These are phyloP conservation scores for Penicillium sclerotiorum DNA, from an alignment of 2,329 filamentous ascomycete species.

Conservation along the genomic window DNA sequence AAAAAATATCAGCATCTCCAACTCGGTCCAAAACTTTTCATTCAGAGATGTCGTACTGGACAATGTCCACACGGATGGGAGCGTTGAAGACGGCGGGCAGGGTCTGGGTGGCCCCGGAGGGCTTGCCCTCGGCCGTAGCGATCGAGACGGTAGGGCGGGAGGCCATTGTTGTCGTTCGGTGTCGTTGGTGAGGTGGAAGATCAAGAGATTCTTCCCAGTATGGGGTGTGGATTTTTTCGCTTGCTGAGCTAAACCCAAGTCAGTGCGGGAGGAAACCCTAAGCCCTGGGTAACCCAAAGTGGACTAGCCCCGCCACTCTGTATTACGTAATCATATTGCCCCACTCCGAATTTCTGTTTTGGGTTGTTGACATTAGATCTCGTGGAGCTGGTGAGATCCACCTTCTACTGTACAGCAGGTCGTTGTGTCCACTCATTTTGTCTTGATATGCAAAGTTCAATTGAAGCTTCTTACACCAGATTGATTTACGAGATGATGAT, in stretches of 20 bases:
- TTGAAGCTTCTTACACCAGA: background rate
- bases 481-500: no score
- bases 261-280: conserved; percentile 36
- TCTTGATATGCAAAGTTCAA: background rate
- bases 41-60: conserved; percentile 67
- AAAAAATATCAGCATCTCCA: conserved; percentile 38
- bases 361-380: conserved; percentile 5
- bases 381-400: conserved; percentile 3
- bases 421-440: no score
- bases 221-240: conserved; percentile 48
- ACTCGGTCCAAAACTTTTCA: conserved; percentile 16
- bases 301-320: conserved; percentile 1
- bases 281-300: conserved; percentile 33
- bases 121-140: conserved; percentile 92
- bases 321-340: conserved; percentile 4
- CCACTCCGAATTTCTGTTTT: background rate
- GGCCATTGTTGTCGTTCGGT: conserved; percentile 70
- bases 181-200: conserved; percentile 44
- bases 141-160: conserved; percentile 97
- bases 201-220: conserved; percentile 36
- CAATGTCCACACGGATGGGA: conserved; percentile 98
- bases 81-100: conserved; percentile 96
- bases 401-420: background rate
- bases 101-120: conserved; percentile 84
- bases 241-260: conserved; percentile 34